These are phyloP conservation scores for Sporothrix protearum DNA, from an alignment of 2,329 filamentous ascomycete genomes.

Conservation along the genomic window DNA sequence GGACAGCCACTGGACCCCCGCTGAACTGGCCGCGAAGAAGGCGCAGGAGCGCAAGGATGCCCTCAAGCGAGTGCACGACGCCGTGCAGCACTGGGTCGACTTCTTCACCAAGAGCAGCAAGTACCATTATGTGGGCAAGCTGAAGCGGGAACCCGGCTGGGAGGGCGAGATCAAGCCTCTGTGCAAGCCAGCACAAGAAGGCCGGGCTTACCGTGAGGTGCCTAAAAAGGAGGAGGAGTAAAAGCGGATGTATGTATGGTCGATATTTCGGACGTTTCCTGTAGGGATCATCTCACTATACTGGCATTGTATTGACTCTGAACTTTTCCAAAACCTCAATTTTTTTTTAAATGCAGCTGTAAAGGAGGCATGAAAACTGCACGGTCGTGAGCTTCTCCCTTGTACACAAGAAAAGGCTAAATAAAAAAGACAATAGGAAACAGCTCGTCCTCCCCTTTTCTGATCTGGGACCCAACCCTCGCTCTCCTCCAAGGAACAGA, in stretches of 20 bases:
- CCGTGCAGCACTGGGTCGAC: slow-evolving; percentile 74
- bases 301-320: neutral
- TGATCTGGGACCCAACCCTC: neutral
- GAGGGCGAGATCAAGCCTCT: slow-evolving; percentile 60
- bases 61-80: slow-evolving; percentile 59
- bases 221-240: slow-evolving; percentile 44
- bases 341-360: slow-evolving; percentile 10
- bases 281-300: neutral
- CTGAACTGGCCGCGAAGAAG: slow-evolving; percentile 51
- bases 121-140: slow-evolving; percentile 75
- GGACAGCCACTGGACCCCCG: slow-evolving; percentile 55
- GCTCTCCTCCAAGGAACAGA: neutral
- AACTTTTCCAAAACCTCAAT: neutral
- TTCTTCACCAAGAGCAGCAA: slow-evolving; percentile 79
- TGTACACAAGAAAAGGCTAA: slow-evolving; percentile 17
- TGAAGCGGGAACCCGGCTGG: slow-evolving; percentile 60
- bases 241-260: too few relatives aligned
- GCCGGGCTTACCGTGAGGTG: slow-evolving; percentile 53
- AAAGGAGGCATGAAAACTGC: slow-evolving; percentile 19
- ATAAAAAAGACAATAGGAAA: neutral
- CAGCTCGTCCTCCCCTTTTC: slow-evolving; percentile 8
- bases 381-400: slow-evolving; percentile 12
- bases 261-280: too few relatives aligned
- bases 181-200: slow-evolving; percentile 66
- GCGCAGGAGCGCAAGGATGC: slow-evolving; percentile 65